Evolutionary conservation across 805 yeast species (phyloP).

Genomic region (Metschnikowia koreensis): DNA sequence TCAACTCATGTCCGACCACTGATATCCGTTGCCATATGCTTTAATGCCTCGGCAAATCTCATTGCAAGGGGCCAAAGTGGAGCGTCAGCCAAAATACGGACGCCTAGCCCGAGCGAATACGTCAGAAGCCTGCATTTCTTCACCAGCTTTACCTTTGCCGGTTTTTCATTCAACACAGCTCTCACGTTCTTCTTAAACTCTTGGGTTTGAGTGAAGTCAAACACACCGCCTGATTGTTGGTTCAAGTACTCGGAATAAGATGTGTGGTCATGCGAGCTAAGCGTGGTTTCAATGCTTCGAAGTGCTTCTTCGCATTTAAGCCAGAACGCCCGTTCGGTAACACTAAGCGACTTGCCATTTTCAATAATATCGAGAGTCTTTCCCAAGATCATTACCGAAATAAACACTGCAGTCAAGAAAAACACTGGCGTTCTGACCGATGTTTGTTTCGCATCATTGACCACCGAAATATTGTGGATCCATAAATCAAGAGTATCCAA

Average conservation of each 20-base stretch:
- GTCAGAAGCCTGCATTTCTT: constrained; percentile 49
- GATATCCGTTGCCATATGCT: constrained; percentile 44
- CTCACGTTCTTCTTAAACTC: constrained; percentile 15
- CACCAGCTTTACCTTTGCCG: constrained; percentile 16
- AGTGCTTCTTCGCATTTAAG: constrained; percentile 58
- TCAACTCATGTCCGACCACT: not conserved
- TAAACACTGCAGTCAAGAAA: constrained; percentile 67
- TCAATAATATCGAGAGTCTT: constrained; percentile 62
- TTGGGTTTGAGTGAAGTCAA: constrained; percentile 33
- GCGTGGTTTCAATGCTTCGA: constrained; percentile 56
- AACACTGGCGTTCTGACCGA: constrained; percentile 74
- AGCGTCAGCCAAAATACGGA: constrained; percentile 75
- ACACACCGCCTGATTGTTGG: constrained; percentile 57
- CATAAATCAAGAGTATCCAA: constrained; percentile 62
- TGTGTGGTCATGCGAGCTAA: constrained; percentile 52
- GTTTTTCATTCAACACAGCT: not conserved
- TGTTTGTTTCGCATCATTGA: constrained; percentile 62
- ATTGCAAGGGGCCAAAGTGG: constrained; percentile 85
- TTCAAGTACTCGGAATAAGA: constrained; percentile 58
- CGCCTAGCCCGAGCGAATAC: constrained; percentile 66
- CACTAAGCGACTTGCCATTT: constrained; percentile 26
- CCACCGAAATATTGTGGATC: constrained; percentile 68
- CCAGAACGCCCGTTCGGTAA: constrained; percentile 60
- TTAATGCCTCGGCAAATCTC: constrained; percentile 76
- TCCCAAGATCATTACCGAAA: constrained; percentile 59